Evolutionary conservation across 345 rosid species (phyloP), one percentile per base, ranked within the genome.

Genomic region (Eucalyptus sideroxylon): DNA sequence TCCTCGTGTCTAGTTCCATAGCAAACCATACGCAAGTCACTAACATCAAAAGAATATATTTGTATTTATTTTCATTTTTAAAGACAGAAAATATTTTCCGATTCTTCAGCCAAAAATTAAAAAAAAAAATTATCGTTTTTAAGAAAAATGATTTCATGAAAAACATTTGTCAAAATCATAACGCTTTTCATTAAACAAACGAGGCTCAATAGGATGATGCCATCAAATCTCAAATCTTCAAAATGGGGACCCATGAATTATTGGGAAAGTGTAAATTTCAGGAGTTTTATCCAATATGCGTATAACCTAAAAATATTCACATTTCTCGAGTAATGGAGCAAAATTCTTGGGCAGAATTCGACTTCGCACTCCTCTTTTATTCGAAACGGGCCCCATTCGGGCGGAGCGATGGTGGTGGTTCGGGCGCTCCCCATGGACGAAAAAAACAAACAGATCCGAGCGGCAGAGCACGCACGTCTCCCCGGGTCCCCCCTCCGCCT

Each of bases 21-120:
- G 0, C 4, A 8, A 1, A 8, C 0, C 10, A 53, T 53, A 19
- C 0, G 10, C 23, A 51, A 51, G 56, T 51, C 17, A 51, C 56
- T 23, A 56, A 4, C 13, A 0, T 23, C 3, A 9, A 56, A 56
- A 9, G 3, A 56, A 9, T 56, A 56, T 56, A 21, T 9, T 21
- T 9, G 6, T 56, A 23, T 9, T 56, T 8, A 56, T 23, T 21
- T 56, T 56, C 6, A 56, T 4, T 56, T 23, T 10, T 9, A 56
- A 23, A 56, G 27, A 4, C 0, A 2, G 3, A 56, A 4, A 56
- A 56, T 56, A 56, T 24, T 24, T 56, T 24, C 13, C 0, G 0
- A 56, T 56, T 4, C 3, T 23, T 23, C 0, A 9, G 27, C 13
- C 13, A 56, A 9, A 56, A 23, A 23, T 21, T 23, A 1, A 23